Evolutionary conservation across 352 stramenopile species (phyloP).

Genomic region (Globisporangium splendens): DNA sequence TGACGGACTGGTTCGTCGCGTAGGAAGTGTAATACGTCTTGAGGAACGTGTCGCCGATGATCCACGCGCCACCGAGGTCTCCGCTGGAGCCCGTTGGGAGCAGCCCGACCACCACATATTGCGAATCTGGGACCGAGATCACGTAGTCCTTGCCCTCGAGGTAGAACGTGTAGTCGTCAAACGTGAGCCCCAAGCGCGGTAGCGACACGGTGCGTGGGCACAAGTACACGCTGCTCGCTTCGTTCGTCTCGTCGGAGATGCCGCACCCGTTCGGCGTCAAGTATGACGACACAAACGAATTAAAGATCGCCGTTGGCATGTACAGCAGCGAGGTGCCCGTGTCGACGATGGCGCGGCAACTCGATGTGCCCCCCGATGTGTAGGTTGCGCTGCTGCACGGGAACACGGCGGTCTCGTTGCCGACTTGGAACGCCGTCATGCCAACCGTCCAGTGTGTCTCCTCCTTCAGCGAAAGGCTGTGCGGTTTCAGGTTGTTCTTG

Average conservation of each 20-base stretch:
- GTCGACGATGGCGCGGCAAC: constrained; percentile 53
- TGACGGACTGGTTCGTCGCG: constrained; percentile 55
- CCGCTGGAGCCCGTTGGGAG: constrained; percentile 16
- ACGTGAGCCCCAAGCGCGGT: constrained; percentile 47
- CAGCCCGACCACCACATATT: constrained; percentile 34
- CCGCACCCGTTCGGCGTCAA: constrained; percentile 9
- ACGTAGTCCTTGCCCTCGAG: constrained; percentile 61
- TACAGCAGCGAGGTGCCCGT: constrained; percentile 57
- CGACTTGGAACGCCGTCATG: constrained; percentile 55
- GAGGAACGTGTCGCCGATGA: constrained; percentile 76
- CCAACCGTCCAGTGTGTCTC: constrained; percentile 60
- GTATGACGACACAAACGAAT: constrained; percentile 11
- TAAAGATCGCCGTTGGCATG: constrained; percentile 40
- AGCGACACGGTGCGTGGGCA: constrained; percentile 44
- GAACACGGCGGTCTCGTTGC: constrained; percentile 28
- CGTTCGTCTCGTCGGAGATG: not conserved
- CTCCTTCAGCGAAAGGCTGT: constrained; percentile 48
- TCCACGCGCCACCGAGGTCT: constrained; percentile 53
- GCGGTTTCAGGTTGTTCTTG: constrained; percentile 33
- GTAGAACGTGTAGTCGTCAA: constrained; percentile 56
- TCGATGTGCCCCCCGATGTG: not conserved
- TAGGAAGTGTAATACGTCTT: constrained; percentile 72
- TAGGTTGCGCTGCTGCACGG: constrained; percentile 28
- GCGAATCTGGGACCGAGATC: constrained; percentile 22
- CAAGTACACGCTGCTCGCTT: constrained; percentile 39